These are phyloP conservation scores for Ceratocystiopsis sp. DNA, from an alignment of 2,329 filamentous ascomycete genomes.

Conservation along the genomic window DNA sequence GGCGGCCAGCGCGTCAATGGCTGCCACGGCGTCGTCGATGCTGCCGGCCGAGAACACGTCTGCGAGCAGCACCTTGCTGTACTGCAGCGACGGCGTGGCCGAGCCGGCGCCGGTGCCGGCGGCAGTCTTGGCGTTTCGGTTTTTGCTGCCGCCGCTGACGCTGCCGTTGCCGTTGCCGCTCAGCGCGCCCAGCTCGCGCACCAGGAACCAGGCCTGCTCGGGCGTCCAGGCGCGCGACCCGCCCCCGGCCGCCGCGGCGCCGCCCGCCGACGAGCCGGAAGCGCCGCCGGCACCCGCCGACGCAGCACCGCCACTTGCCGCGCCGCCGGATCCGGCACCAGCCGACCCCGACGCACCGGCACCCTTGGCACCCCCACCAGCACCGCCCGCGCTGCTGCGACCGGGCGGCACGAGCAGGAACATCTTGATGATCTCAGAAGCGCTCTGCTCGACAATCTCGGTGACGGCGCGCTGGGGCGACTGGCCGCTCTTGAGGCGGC, in stretches of 20 bases:
- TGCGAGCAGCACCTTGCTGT: constrained; percentile 70
- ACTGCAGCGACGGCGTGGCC: constrained; percentile 26
- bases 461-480: constrained; percentile 62
- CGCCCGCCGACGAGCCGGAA: background rate
- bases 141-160: no score
- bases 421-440: constrained; percentile 84
- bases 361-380: constrained; percentile 4
- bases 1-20: constrained; percentile 65
- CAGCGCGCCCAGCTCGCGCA: constrained; percentile 44
- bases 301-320: background rate
- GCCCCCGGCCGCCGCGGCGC: constrained; percentile 12
- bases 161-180: no score
- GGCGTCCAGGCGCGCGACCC: constrained; percentile 50
- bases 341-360: background rate
- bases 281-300: constrained; percentile 5
- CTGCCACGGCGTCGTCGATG: constrained; percentile 47
- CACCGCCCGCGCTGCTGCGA: constrained; percentile 9
- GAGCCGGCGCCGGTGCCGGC: constrained; percentile 37
- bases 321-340: background rate
- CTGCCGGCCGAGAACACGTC: constrained; percentile 51
- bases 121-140: constrained; percentile 21
- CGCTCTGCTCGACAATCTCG: constrained; percentile 78
- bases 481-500: constrained; percentile 75
- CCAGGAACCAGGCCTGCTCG: constrained; percentile 80
- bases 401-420: constrained; percentile 53